Evolutionary conservation across 2,329 filamentous ascomycete species (phyloP).

Genomic region (Paraphaeosphaeria sporulosa): DNA sequence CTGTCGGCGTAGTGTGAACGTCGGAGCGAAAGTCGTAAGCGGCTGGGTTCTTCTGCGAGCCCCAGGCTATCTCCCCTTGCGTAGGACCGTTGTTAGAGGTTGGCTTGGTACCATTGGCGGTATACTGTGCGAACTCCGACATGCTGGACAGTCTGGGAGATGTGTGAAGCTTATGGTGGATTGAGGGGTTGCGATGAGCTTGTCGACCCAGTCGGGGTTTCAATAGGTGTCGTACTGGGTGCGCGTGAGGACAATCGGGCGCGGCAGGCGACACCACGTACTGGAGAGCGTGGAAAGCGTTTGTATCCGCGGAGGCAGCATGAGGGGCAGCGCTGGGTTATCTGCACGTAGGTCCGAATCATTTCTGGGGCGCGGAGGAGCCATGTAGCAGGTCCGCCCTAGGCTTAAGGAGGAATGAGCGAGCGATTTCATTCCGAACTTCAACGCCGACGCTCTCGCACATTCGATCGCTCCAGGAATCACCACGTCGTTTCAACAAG

Average conservation of each 20-base stretch:
- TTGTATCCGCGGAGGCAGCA: conserved; percentile 35
- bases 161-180: conserved; percentile 23
- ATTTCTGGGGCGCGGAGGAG: neutral
- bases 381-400: neutral
- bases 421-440: neutral
- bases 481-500: neutral
- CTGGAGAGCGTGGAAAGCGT: conserved; percentile 30
- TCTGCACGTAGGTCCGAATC: conserved; percentile 2
- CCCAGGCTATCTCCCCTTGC: conserved; percentile 41
- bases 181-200: conserved; percentile 19
- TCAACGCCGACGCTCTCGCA: neutral
- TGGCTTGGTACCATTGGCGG: conserved; percentile 37
- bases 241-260: conserved; percentile 38
- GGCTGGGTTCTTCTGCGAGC: conserved; percentile 57
- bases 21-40: conserved; percentile 64
- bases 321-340: conserved; percentile 17
- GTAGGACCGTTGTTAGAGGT: conserved; percentile 21
- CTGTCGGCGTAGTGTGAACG: conserved; percentile 47
- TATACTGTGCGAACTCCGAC: conserved; percentile 42
- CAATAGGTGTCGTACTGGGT: conserved; percentile 27
- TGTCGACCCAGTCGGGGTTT: conserved; percentile 16
- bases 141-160: conserved; percentile 31
- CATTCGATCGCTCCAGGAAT: neutral
- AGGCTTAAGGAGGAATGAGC: neutral
- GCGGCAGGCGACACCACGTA: conserved; percentile 38